Percentiles rank a stretch among this genome's conserved stretches.
Evolutionary conservation across 1,284 basidiomycete species (phyloP).

Genomic region (Porodaedalea pini): DNA sequence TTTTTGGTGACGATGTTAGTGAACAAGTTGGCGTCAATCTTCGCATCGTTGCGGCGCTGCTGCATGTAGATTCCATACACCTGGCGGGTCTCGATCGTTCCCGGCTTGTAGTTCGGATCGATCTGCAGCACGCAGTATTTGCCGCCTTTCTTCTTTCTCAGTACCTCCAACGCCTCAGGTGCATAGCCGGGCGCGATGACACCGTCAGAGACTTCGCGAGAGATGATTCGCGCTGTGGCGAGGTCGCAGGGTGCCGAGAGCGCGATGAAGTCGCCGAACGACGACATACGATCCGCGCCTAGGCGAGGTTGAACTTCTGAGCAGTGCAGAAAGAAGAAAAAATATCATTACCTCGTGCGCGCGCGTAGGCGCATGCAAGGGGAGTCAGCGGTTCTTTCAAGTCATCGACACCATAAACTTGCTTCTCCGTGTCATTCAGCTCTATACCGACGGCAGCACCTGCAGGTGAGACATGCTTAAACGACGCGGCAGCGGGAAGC

Average conservation of each 20-base stretch:
- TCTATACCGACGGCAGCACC: conserved; percentile 91
- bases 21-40: conserved; percentile 83
- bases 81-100: conserved; percentile 85
- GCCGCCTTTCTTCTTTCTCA: conserved; percentile 96
- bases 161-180: conserved; percentile 83
- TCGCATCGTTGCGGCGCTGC: conserved; percentile 89
- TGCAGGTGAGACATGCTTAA: conserved; percentile 99
- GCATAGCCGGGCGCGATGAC: conserved; percentile 96
- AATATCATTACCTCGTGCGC: conserved; percentile 75
- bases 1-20: conserved; percentile 85
- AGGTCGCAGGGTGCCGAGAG: conserved; percentile 91
- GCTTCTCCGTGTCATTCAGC: conserved; percentile 83
- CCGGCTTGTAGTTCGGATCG: conserved; percentile 76
- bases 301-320: no score
- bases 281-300: conserved; percentile 99
- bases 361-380: conserved; percentile 91
- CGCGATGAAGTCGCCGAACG: conserved; percentile 98
- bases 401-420: conserved; percentile 96
- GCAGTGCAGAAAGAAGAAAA: no score
- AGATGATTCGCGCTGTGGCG: conserved; percentile 94
- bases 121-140: conserved; percentile 99
- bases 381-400: conserved; percentile 86
- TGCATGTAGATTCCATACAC: conserved; percentile 93
- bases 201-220: conserved; percentile 96
- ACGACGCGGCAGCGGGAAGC: conserved; percentile 95